Evolutionary conservation across 345 rosid species (phyloP), one percentile per base, ranked within the genome.

Genomic region (Ceriops tagal): DNA sequence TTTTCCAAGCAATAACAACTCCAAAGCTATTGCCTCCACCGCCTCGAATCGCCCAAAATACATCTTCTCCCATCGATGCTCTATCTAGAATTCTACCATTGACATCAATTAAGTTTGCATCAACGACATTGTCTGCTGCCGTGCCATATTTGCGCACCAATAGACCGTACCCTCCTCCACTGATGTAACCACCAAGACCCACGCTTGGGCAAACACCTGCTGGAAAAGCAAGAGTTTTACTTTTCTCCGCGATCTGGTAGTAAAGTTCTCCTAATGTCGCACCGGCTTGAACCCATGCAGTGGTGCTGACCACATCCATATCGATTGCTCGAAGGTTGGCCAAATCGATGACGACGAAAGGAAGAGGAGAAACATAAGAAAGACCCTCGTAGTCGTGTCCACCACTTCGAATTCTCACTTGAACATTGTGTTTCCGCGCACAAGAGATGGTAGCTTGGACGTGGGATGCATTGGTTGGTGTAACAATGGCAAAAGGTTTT

Each of bases 381-480:
- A 10, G 31, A 3, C 68, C 68, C 21, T 65, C 68, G 7, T 27
- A 51, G 58, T 65, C 68, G 30, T 65, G 68, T 19, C 68, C 68
- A 1, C 68, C 68, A n/a, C 68, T 65, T 51, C 68, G 24, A 31
- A 65, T 51, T 47, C 58, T 65, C 56, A 65, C 30, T 20, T 65
- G 68, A 21, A 65, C 18, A 8, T 55, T 24, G 20, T 27, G 43
- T 30, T 49, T 68, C 6, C 24, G 22, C 28, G 53, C 51, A 22
- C 71, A 59, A 39, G 20, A 0, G 59, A 68, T 27, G 16, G 64
- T 51, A 24, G 56, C 56, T 68, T 60, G 64, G 39, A 59, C 21
- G 30, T 68, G 37, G 32, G 57, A 35, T 5, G 18, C 46, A 21
- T 59, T 37, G 28, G 31, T 46, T 20, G 56, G 57, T 1, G 53